A percentile compares a stretch with the other conserved stretches of the same genome.
Conservation (phyloP, 2,329 filamentous ascomycete species). For the Colletotrichum australisinense region DNA sequence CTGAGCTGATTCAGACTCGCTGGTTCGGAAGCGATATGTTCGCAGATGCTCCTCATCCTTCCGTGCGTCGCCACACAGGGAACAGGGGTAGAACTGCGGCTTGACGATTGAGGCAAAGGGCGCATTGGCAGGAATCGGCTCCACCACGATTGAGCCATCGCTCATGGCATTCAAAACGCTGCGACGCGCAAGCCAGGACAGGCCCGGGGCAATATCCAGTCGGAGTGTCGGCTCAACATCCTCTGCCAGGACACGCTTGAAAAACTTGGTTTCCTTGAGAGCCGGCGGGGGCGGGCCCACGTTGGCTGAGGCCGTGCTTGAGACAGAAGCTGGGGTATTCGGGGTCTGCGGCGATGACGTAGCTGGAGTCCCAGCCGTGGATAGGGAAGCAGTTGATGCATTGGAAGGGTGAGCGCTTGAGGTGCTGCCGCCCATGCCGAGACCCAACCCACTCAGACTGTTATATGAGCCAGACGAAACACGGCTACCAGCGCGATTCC, state of each 20-base stretch:
- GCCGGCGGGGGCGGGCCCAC: slow-evolving; percentile 59
- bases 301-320: slow-evolving; percentile 56
- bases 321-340: slow-evolving; percentile 65
- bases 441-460: slow-evolving; percentile 59
- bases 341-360: slow-evolving; percentile 69
- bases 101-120: slow-evolving; percentile 61
- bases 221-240: slow-evolving; percentile 95
- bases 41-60: slow-evolving; percentile 78
- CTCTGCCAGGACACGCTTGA: slow-evolving; percentile 87
- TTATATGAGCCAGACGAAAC: slow-evolving; percentile 74
- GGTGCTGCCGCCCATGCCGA: slow-evolving; percentile 58
- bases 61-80: slow-evolving; percentile 87
- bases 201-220: slow-evolving; percentile 87
- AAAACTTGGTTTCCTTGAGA: slow-evolving; percentile 92
- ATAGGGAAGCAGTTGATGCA: slow-evolving; percentile 70
- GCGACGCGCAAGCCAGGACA: slow-evolving; percentile 93
- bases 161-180: slow-evolving; percentile 86
- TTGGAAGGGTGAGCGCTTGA: slow-evolving; percentile 65
- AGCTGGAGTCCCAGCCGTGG: slow-evolving; percentile 58
- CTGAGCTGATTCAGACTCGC: slow-evolving; percentile 86
- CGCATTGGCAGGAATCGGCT: slow-evolving; percentile 78
- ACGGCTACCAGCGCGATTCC: slow-evolving; percentile 70
- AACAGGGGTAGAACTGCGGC: slow-evolving; percentile 76
- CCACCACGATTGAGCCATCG: slow-evolving; percentile 88
- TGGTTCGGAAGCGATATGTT: slow-evolving; percentile 89